phyloP scores from a whole-genome alignment of 805 yeast genomes.

The Candida sithepensis region DNA sequence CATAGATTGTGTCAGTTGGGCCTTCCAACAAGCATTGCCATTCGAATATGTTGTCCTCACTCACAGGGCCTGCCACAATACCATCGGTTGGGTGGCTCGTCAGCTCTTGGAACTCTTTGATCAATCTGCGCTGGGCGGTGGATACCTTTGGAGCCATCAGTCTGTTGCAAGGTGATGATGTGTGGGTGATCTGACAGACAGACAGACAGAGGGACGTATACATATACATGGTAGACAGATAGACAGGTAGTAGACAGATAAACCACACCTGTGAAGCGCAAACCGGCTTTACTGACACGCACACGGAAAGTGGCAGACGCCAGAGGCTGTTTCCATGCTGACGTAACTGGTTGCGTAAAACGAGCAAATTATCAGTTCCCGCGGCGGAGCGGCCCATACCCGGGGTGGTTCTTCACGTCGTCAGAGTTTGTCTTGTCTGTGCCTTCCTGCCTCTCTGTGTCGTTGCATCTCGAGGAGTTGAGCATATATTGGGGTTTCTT shows the following conservation, averaged over 20 bases:
- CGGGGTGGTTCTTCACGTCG: too few species aligned
- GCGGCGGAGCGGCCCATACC: background rate
- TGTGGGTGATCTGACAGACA: too few species aligned
- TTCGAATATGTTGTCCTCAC: conserved; percentile 43
- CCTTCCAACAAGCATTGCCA: conserved; percentile 58
- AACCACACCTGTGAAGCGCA: too few species aligned
- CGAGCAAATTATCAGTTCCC: conserved; percentile 15
- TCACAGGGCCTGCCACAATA: conserved; percentile 88
- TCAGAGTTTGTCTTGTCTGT: too few species aligned
- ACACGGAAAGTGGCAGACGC: background rate
- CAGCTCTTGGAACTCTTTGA: conserved; percentile 87
- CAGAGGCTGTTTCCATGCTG: too few species aligned
- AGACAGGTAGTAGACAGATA: too few species aligned
- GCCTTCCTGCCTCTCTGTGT: too few species aligned
- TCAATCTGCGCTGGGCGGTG: conserved; percentile 75
- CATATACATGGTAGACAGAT: too few species aligned
- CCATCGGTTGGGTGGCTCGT: conserved; percentile 91
- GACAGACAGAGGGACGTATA: too few species aligned
- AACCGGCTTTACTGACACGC: background rate
- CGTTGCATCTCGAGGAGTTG: too few species aligned
- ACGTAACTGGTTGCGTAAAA: too few species aligned
- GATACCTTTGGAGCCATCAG: conserved; percentile 25
- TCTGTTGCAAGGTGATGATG: too few species aligned
- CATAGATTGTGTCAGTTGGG: conserved; percentile 53
- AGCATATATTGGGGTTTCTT: background rate